These are phyloP conservation scores for Nothophytophthora sp. DNA, from an alignment of 352 stramenopile species.

Conservation along the genomic window DNA sequence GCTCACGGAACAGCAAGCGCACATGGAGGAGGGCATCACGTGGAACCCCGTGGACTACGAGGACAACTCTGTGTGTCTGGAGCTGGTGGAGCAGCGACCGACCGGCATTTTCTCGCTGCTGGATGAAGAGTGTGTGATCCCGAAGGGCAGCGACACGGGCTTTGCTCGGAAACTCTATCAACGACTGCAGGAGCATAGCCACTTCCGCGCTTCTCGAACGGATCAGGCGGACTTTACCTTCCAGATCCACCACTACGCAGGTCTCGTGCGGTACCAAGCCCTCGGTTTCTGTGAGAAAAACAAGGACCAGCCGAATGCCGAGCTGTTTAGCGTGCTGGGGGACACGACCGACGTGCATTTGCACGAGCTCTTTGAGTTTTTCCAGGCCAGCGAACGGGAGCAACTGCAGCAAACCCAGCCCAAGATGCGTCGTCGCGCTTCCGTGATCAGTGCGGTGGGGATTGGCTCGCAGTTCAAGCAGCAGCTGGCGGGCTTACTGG, in stretches of 20 bases:
- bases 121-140: slow-evolving; percentile 87
- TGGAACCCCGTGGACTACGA: slow-evolving; percentile 71
- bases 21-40: slow-evolving; percentile 72
- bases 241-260: slow-evolving; percentile 83
- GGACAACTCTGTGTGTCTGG: slow-evolving; percentile 78
- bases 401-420: slow-evolving; percentile 30
- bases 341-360: slow-evolving; percentile 59
- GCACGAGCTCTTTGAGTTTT: slow-evolving; percentile 71
- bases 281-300: slow-evolving; percentile 89
- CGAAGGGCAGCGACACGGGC: slow-evolving; percentile 72
- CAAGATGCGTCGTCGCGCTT: slow-evolving; percentile 65
- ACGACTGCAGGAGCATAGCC: slow-evolving; percentile 53
- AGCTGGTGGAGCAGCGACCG: slow-evolving; percentile 85
- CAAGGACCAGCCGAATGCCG: slow-evolving; percentile 84
- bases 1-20: slow-evolving; percentile 70
- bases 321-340: slow-evolving; percentile 68
- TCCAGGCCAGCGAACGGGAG: slow-evolving; percentile 51
- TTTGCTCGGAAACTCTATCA: slow-evolving; percentile 81
- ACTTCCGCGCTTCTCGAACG: slow-evolving; percentile 64
- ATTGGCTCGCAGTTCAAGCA: slow-evolving; percentile 94
- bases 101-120: slow-evolving; percentile 76
- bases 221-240: slow-evolving; percentile 77
- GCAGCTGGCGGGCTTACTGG: slow-evolving; percentile 92
- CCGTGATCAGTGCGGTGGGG: slow-evolving; percentile 63
- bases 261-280: slow-evolving; percentile 69